These are phyloP conservation scores for Azolla pinnata DNA, from an alignment of 75 land plant genomes.

Conservation along the genomic window DNA sequence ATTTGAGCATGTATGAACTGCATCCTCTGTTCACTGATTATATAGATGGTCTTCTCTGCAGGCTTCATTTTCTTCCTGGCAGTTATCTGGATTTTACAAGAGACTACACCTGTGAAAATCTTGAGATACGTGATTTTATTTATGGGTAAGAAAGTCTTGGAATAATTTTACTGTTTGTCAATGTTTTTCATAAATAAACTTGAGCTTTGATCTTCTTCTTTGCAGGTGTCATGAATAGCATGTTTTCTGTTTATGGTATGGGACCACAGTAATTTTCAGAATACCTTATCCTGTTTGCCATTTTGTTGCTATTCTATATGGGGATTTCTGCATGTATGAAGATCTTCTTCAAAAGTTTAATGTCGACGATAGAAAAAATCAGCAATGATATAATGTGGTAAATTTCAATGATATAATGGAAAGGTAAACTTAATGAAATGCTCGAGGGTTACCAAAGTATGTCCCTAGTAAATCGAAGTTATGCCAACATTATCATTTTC, in stretches of 20 bases:
- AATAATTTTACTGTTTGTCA: background rate
- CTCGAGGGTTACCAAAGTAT: too few relatives aligned
- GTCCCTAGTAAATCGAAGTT: too few relatives aligned
- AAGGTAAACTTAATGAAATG: too few relatives aligned
- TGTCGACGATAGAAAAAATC: too few relatives aligned
- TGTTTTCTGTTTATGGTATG: constrained; percentile 94
- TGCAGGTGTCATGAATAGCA: constrained; percentile 98
- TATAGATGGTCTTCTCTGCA: constrained; percentile 12
- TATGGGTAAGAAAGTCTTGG: constrained; percentile 51
- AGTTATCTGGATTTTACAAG: constrained; percentile 81
- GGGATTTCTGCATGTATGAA: too few relatives aligned
- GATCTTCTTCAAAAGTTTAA: too few relatives aligned
- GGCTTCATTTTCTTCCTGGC: constrained; percentile 84
- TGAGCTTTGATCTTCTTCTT: background rate
- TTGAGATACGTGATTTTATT: constrained; percentile 83
- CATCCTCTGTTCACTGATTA: too few relatives aligned
- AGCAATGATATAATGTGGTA: too few relatives aligned
- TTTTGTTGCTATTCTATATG: too few relatives aligned
- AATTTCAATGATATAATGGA: too few relatives aligned
- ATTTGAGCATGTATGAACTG: background rate
- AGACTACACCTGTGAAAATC: constrained; percentile 43
- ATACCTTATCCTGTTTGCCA: background rate
- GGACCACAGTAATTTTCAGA: background rate
- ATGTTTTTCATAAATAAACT: background rate
- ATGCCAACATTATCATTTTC: too few relatives aligned